A percentile compares a stretch with the other conserved stretches of the same genome.
Evolutionary conservation across 257 asterid species (phyloP).

Genomic region (Anisodus tanguticus): DNA sequence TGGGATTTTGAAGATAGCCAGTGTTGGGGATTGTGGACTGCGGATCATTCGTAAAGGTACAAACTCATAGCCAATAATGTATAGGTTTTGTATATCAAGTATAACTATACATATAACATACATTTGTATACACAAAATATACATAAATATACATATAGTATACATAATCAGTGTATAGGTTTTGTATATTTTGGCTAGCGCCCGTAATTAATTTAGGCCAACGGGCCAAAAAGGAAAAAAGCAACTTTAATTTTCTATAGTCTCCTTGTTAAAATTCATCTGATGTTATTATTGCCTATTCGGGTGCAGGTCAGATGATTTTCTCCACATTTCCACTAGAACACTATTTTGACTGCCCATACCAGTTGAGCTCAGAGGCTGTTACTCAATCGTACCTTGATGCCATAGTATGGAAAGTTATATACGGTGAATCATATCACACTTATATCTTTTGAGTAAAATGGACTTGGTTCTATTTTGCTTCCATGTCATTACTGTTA

Average conservation of each 20-base stretch:
- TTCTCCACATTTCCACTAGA: conserved; percentile 85
- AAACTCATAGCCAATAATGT: neutral
- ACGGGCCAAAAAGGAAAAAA: too few relatives aligned
- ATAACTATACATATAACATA: too few relatives aligned
- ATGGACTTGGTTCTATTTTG: neutral
- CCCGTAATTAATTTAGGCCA: too few relatives aligned
- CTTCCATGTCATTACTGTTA: neutral
- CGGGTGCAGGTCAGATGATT: conserved; percentile 60
- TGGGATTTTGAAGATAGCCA: conserved; percentile 75
- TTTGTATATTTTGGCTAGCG: too few relatives aligned
- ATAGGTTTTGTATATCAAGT: too few relatives aligned
- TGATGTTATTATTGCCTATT: conserved; percentile 15
- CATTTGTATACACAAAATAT: too few relatives aligned
- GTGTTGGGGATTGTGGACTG: conserved; percentile 90
- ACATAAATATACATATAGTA: too few relatives aligned
- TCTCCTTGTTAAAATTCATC: neutral
- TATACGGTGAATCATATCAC: conserved; percentile 19
- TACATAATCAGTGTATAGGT: too few relatives aligned
- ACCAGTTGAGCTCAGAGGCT: conserved; percentile 87
- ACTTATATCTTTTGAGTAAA: neutral
- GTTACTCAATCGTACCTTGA: conserved; percentile 83
- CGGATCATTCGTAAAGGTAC: conserved; percentile 73
- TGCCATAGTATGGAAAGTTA: conserved; percentile 65
- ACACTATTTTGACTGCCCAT: conserved; percentile 92
- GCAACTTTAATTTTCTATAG: neutral